Evolutionary conservation across 2,329 filamentous ascomycete genomes (phyloP).

Genomic region (Penicillium sp.): DNA sequence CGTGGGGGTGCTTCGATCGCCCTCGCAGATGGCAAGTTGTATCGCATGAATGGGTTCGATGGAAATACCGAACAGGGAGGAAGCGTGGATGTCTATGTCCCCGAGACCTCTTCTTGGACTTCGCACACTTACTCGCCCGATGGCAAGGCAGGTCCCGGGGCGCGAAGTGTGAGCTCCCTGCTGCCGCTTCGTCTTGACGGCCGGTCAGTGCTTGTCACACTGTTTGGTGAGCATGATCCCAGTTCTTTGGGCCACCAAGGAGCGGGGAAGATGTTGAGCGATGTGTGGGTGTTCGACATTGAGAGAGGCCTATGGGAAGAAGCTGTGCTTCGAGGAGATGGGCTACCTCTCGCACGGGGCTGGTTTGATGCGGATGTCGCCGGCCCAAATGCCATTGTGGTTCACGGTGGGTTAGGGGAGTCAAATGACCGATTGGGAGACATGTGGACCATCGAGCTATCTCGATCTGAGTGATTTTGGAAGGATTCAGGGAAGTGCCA

Average conservation of each 20-base stretch:
- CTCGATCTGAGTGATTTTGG: background rate
- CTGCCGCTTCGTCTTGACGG: constrained; percentile 42
- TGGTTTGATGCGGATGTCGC: constrained; percentile 57
- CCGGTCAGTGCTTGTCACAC: constrained; percentile 46
- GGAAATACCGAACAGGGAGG: constrained; percentile 70
- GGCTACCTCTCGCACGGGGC: constrained; percentile 46
- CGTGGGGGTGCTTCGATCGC: constrained; percentile 70
- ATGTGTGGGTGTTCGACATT: constrained; percentile 53
- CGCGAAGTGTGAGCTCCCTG: constrained; percentile 53
- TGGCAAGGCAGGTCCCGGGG: constrained; percentile 47
- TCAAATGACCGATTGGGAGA: constrained; percentile 55
- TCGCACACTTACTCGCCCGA: constrained; percentile 37
- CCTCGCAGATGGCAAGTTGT: constrained; percentile 64
- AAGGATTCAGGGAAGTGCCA: background rate
- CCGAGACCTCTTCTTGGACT: constrained; percentile 42
- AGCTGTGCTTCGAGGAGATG: constrained; percentile 25
- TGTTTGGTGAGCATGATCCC: constrained; percentile 58
- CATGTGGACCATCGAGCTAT: constrained; percentile 48
- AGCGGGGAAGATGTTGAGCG: constrained; percentile 57
- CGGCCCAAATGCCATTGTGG: constrained; percentile 37
- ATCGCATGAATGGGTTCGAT: constrained; percentile 79
- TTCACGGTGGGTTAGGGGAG: constrained; percentile 56
- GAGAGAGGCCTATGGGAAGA: constrained; percentile 35
- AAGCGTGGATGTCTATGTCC: constrained; percentile 63
- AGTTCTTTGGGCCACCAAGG: constrained; percentile 56